phyloP scores from a whole-genome alignment of 1,139 yeast genomes.

The Candida labiduridarum region DNA sequence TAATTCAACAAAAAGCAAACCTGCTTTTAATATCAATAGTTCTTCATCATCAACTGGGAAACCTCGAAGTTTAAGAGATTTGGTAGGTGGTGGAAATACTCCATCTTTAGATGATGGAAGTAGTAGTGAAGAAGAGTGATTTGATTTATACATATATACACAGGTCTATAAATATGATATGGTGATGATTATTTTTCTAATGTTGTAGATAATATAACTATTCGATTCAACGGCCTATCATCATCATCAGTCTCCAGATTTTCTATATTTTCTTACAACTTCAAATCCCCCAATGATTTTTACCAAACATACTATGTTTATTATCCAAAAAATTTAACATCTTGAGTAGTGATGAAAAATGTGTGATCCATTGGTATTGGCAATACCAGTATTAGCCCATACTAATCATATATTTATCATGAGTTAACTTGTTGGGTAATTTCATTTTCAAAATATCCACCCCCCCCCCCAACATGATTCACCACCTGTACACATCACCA shows the following conservation, averaged over 20 bases:
- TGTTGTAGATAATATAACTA: constrained; percentile 24
- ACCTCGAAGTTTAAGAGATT: constrained; percentile 45
- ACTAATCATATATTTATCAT: constrained; percentile 38
- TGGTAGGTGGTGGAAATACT: constrained; percentile 30
- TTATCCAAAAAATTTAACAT: constrained; percentile 48
- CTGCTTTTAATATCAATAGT: background rate
- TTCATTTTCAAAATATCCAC: constrained; percentile 39
- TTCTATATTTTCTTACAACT: constrained; percentile 39
- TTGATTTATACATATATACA: background rate
- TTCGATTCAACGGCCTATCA: constrained; percentile 25
- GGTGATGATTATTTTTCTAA: constrained; percentile 4
- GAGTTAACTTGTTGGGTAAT: constrained; percentile 38
- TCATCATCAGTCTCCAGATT: constrained; percentile 30
- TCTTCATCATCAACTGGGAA: constrained; percentile 17
- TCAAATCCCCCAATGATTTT: constrained; percentile 42
- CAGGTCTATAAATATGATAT: background rate
- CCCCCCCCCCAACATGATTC: constrained; percentile 41
- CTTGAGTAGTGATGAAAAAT: constrained; percentile 45
- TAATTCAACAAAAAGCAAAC: constrained; percentile 3
- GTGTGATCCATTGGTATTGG: constrained; percentile 48
- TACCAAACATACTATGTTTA: constrained; percentile 44
- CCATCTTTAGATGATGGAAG: constrained; percentile 29
- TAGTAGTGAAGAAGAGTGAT: constrained; percentile 44
- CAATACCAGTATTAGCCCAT: constrained; percentile 50
- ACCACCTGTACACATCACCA: constrained; percentile 46